These are phyloP conservation scores for Madurella mycetomatis DNA, from an alignment of 2,329 filamentous ascomycete species.

Conservation along the genomic window DNA sequence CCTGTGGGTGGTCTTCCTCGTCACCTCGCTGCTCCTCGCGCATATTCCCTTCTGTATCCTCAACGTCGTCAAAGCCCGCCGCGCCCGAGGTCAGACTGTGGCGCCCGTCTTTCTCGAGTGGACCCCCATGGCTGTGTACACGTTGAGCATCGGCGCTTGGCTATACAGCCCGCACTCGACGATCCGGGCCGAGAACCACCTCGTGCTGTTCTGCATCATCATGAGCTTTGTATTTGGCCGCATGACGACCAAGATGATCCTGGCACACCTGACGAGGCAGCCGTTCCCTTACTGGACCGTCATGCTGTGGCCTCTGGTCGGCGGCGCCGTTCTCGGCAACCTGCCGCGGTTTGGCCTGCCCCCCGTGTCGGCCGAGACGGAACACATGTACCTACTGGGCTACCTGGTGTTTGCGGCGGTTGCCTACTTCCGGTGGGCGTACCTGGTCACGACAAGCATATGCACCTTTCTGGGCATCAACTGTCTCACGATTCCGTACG, in stretches of 20 bases:
- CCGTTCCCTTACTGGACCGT: conserved; percentile 97
- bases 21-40: conserved; percentile 59
- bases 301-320: conserved; percentile 80
- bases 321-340: conserved; percentile 79
- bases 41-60: conserved; percentile 87
- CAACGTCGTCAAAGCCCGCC: conserved; percentile 77
- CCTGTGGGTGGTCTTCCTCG: conserved; percentile 74
- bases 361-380: conserved; percentile 58
- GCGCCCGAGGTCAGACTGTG: conserved; percentile 66
- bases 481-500: conserved; percentile 76
- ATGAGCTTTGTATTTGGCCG: conserved; percentile 97
- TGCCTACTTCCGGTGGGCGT: conserved; percentile 93
- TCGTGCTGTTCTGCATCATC: conserved; percentile 87
- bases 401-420: conserved; percentile 80
- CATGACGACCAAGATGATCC: conserved; percentile 98
- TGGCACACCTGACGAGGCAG: conserved; percentile 88
- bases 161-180: conserved; percentile 84
- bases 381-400: conserved; percentile 75
- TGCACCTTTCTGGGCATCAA: conserved; percentile 91
- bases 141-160: conserved; percentile 72
- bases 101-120: conserved; percentile 86
- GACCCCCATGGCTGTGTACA: conserved; percentile 84
- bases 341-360: conserved; percentile 71
- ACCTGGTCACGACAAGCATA: conserved; percentile 84
- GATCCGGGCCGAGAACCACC: conserved; percentile 75